Percentiles rank a stretch among this genome's conserved stretches.
These are phyloP conservation scores for Penicillium nucicola DNA, from an alignment of 495 filamentous ascomycete genomes.

Conservation along the genomic window DNA sequence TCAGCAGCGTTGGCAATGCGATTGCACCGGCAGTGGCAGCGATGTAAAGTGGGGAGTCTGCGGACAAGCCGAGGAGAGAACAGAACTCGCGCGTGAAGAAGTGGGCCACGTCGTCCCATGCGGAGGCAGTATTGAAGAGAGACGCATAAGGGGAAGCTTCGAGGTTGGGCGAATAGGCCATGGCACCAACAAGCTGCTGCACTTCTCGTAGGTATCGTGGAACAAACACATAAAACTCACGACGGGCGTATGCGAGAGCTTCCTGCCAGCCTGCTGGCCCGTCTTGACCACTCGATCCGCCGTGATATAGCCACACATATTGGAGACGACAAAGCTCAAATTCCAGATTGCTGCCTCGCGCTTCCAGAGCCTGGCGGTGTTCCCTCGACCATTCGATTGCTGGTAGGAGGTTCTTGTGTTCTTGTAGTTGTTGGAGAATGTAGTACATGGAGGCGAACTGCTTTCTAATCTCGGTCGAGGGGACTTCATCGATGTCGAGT, in stretches of 20 bases:
- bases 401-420: conserved; percentile 65
- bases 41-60: conserved; percentile 86
- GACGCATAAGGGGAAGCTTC: conserved; percentile 66
- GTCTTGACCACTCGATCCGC: conserved; percentile 27
- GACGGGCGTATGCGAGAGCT: conserved; percentile 71
- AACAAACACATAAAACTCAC: conserved; percentile 64
- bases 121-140: conserved; percentile 67
- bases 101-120: conserved; percentile 75
- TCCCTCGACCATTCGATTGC: conserved; percentile 83
- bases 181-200: conserved; percentile 68
- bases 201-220: conserved; percentile 70
- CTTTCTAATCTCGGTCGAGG: conserved; percentile 66
- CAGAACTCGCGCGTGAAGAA: conserved; percentile 95
- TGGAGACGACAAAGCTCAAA: conserved; percentile 88
- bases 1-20: conserved; percentile 78
- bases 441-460: conserved; percentile 88
- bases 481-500: conserved; percentile 52
- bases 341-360: conserved; percentile 85
- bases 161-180: conserved; percentile 73
- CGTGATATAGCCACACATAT: conserved; percentile 77
- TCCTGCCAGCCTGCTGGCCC: conserved; percentile 32
- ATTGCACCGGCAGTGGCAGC: conserved; percentile 90
- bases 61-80: conserved; percentile 80
- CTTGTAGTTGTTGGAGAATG: conserved; percentile 74
- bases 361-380: conserved; percentile 67